These are phyloP conservation scores for Paramarasmius palmivorus DNA, from an alignment of 1,284 basidiomycete genomes.

Conservation along the genomic window DNA sequence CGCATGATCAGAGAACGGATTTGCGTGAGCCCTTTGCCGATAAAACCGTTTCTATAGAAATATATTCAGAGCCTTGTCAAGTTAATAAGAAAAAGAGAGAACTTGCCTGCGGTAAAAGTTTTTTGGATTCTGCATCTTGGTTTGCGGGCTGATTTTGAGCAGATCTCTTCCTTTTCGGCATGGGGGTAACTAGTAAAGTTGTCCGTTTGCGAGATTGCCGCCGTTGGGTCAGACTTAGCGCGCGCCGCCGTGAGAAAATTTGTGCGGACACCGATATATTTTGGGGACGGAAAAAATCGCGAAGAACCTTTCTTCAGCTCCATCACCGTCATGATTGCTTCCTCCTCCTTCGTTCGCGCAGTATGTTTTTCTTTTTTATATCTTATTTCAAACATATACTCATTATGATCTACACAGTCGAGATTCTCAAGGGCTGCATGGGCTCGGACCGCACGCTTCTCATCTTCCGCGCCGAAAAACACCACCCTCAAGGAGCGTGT, in stretches of 20 bases:
- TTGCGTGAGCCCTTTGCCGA: conserved; percentile 96
- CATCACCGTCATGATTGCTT: neutral
- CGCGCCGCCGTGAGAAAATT: conserved; percentile 24
- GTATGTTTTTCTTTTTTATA: neutral
- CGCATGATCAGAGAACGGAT: conserved; percentile 96
- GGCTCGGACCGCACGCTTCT: conserved; percentile 52
- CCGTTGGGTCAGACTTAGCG: conserved; percentile 14
- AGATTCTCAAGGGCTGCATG: conserved; percentile 45
- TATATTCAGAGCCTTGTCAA: neutral
- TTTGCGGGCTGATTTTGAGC: conserved; percentile 13
- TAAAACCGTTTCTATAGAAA: conserved; percentile 87
- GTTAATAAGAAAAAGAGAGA: neutral
- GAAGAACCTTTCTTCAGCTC: conserved; percentile 26
- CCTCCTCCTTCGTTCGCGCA: neutral
- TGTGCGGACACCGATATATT: neutral
- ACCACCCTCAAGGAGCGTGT: conserved; percentile 88
- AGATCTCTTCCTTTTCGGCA: conserved; percentile 52
- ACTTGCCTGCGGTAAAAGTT: conserved; percentile 35
- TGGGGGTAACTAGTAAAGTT: conserved; percentile 22
- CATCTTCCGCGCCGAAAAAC: conserved; percentile 67
- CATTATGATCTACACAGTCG: conserved; percentile 34
- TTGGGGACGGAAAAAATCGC: neutral
- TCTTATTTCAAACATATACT: conserved; percentile 15
- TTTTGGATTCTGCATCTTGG: conserved; percentile 5
- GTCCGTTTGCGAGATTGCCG: conserved; percentile 6